Base-by-base conservation (phyloP, 1,139 yeast species). In the Nakaseomyces uthaithaninus region DNA sequence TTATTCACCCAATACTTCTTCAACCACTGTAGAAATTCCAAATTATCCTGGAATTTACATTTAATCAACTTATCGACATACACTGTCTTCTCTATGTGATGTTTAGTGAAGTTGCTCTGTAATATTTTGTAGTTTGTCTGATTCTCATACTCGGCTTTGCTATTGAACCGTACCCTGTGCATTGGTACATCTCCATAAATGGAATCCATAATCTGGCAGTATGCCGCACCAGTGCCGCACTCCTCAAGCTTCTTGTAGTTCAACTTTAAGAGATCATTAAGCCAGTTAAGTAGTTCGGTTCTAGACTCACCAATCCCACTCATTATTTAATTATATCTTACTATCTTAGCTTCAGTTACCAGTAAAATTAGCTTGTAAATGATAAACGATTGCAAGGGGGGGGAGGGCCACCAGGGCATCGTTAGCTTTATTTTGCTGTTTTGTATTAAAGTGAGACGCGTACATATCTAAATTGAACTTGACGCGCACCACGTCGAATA, bases 211-310 rank as follows among this genome's bases (percentile, higher is more conserved):
- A 91, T 72, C 62, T 89, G 96, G 62, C 97, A 87, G 60, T 84
- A 89, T 2, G 86, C 93, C 0, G 95, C 95, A 3, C 99, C 99
- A 2, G 82, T 77, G 15, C 99, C 99, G 58, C 95, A 82, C 61
- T 87, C 91, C 57, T 93, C 98, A 2, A 91, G 82, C 55, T 83
- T 86, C 39, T 77, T 70, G 52, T 83, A 75, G 48, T 77, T 70
- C 33, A 87, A 62, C 40, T 72, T 73, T 34, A 86, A 68, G 4
- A 84, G 73, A 38, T 72, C 68, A 57, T 89, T 89, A 50, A 91
- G 71, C 97, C 98, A 93, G 44, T 72, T 74, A 45, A 93, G 65
- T 22, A 91, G 72, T 53, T 87, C 96, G 38, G 81, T 77, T 53
- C 97, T 75, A 20, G 93, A 81, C 54, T 81, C 87, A 23, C 84